phyloP scores from a whole-genome alignment of 306 rosid genomes.

The Albizia julibrissin region DNA sequence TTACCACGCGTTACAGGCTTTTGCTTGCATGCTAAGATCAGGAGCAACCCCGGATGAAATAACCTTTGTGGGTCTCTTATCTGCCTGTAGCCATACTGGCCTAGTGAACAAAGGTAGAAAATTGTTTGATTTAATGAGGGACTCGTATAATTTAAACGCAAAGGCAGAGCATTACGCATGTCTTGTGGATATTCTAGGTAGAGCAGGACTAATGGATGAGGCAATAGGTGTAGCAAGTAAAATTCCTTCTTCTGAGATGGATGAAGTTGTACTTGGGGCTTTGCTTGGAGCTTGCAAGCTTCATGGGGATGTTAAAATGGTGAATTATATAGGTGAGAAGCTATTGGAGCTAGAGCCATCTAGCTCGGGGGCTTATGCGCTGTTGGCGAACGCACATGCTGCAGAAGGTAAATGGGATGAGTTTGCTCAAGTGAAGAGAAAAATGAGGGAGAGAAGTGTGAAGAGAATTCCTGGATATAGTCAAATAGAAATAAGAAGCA shows the following conservation, averaged over 20 bases:
- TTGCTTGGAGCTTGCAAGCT: slow-evolving; percentile 52
- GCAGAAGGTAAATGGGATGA: slow-evolving; percentile 48
- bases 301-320: slow-evolving; percentile 38
- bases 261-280: slow-evolving; percentile 50
- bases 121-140: slow-evolving; percentile 45
- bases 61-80: slow-evolving; percentile 51
- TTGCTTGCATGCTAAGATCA: slow-evolving; percentile 43
- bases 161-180: slow-evolving; percentile 45
- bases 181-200: slow-evolving; percentile 49
- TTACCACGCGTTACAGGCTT: slow-evolving; percentile 46
- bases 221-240: slow-evolving; percentile 37
- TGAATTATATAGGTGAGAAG: slow-evolving; percentile 39
- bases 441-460: slow-evolving; percentile 51
- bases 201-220: slow-evolving; percentile 47
- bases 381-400: slow-evolving; percentile 50
- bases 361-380: slow-evolving; percentile 42
- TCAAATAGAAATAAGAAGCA: slow-evolving; percentile 47
- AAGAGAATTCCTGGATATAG: slow-evolving; percentile 52
- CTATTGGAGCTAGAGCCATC: slow-evolving; percentile 42
- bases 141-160: slow-evolving; percentile 38
- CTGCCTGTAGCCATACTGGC: slow-evolving; percentile 55
- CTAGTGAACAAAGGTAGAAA: slow-evolving; percentile 51
- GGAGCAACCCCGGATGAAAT: slow-evolving; percentile 43
- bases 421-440: slow-evolving; percentile 53
- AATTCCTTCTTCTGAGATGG: slow-evolving; percentile 47